Evolutionary conservation across 768 basidiomycete genomes (phyloP).

Genomic region (Lenzites betulinus): DNA sequence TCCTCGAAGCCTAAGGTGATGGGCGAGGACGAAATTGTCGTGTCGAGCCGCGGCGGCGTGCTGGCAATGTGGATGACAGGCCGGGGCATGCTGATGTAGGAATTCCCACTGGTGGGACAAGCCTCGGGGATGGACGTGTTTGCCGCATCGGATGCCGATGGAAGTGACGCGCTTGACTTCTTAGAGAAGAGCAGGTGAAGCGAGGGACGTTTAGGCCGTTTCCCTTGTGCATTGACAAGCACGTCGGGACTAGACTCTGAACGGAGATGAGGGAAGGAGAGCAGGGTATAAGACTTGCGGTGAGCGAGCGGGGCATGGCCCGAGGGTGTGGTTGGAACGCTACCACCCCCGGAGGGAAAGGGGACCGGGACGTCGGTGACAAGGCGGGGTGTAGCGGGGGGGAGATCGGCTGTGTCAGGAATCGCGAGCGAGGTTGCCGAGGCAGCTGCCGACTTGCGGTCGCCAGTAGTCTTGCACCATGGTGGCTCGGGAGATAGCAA

Average conservation of each 20-base stretch:
- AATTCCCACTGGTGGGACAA: not conserved
- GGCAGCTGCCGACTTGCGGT: slow-evolving; percentile 10
- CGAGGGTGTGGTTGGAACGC: slow-evolving; percentile 33
- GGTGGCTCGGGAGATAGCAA: slow-evolving; percentile 20
- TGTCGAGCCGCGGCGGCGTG: slow-evolving; percentile 29
- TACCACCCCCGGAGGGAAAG: slow-evolving; percentile 46
- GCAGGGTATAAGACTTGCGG: slow-evolving; percentile 38
- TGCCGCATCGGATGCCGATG: slow-evolving; percentile 8
- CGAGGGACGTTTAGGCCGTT: slow-evolving; percentile 65
- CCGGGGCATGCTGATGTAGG: slow-evolving; percentile 1
- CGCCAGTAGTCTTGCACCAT: not conserved
- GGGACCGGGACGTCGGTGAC: slow-evolving; percentile 34
- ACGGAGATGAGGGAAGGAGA: slow-evolving; percentile 35
- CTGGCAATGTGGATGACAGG: slow-evolving; percentile 8
- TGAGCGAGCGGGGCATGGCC: slow-evolving; percentile 35
- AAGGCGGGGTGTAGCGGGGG: slow-evolving; percentile 4
- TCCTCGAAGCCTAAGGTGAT: slow-evolving; percentile 26
- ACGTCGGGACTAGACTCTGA: slow-evolving; percentile 22
- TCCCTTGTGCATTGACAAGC: slow-evolving; percentile 7
- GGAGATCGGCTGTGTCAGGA: slow-evolving; percentile 8
- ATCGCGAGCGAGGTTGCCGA: slow-evolving; percentile 18
- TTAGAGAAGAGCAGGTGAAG: slow-evolving; percentile 69
- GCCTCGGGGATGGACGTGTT: slow-evolving; percentile 3
- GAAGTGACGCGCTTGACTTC: slow-evolving; percentile 48
- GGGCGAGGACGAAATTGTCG: slow-evolving; percentile 31